Percentiles rank a stretch among this genome's conserved stretches.
Evolutionary conservation across 139 green algal genomes (phyloP).

Genomic region (Mesostigma viride): DNA sequence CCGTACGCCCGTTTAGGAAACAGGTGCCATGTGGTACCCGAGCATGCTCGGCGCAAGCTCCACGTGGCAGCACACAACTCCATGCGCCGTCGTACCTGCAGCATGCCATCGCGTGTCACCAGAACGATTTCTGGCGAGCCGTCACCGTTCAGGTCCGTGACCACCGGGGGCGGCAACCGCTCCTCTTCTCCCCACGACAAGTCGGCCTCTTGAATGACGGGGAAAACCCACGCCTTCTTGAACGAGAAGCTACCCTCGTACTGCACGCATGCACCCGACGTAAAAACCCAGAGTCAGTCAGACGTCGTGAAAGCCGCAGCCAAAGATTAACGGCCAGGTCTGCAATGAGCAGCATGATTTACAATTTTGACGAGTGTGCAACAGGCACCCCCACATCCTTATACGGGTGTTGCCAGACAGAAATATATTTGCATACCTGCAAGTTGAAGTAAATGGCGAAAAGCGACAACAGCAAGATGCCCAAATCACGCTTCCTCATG

Average conservation of each 20-base stretch:
- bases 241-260: background rate
- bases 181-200: too few relatives aligned
- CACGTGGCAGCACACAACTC: too few relatives aligned
- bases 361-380: slow-evolving; percentile 10
- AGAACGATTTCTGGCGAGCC: slow-evolving; percentile 73
- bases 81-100: too few relatives aligned
- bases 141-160: slow-evolving; percentile 87
- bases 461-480: slow-evolving; percentile 16
- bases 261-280: background rate
- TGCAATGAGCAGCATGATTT: background rate
- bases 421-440: background rate
- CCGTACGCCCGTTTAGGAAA: too few relatives aligned
- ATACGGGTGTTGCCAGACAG: slow-evolving; percentile 14
- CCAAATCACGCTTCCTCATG: slow-evolving; percentile 31
- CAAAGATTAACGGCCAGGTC: background rate
- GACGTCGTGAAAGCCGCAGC: background rate
- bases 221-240: slow-evolving; percentile 18
- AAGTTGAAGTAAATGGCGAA: slow-evolving; percentile 12
- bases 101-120: slow-evolving; percentile 49
- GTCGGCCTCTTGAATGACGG: too few relatives aligned
- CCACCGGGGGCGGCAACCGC: slow-evolving; percentile 16
- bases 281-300: background rate
- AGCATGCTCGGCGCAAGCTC: too few relatives aligned
- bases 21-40: too few relatives aligned
- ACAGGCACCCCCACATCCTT: slow-evolving; percentile 6